These are phyloP conservation scores for Batkoa obscura DNA, from an alignment of 371 early-diverging fungal species.

Conservation along the genomic window DNA sequence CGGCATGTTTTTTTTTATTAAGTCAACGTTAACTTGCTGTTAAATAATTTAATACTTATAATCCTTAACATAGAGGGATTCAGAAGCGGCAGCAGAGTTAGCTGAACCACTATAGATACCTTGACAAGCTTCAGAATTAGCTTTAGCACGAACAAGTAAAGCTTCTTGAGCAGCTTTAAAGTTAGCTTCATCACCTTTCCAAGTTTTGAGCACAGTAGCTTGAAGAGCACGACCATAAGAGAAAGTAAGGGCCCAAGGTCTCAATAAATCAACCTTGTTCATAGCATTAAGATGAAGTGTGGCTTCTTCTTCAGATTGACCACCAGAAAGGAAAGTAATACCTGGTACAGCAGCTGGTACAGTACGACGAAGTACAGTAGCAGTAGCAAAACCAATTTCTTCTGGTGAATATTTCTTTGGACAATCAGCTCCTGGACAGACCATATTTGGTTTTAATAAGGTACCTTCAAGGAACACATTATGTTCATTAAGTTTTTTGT, in stretches of 20 bases:
- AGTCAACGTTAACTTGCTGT: too few species aligned
- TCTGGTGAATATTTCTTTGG: slow-evolving; percentile 19
- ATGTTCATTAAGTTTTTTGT: slow-evolving; percentile 25
- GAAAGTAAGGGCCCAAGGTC: slow-evolving; percentile 40
- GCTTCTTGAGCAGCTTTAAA: slow-evolving; percentile 29
- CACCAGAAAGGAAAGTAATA: slow-evolving; percentile 47
- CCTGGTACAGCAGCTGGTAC: slow-evolving; percentile 41
- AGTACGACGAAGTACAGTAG: slow-evolving; percentile 26
- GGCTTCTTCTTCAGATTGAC: slow-evolving; percentile 37
- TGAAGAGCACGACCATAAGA: slow-evolving; percentile 50
- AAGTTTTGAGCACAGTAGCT: slow-evolving; percentile 28
- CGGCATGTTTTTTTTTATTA: too few species aligned
- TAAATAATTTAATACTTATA: slow-evolving; percentile 15
- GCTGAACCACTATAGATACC: slow-evolving; percentile 21
- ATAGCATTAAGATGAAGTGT: slow-evolving; percentile 32
- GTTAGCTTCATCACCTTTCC: slow-evolving; percentile 33
- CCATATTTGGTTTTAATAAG: slow-evolving; percentile 45
- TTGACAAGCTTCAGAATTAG: slow-evolving; percentile 23
- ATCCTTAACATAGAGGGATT: slow-evolving; percentile 21
- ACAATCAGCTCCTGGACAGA: slow-evolving; percentile 24
- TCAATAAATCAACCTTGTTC: slow-evolving; percentile 16
- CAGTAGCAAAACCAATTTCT: slow-evolving; percentile 29
- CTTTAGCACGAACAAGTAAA: slow-evolving; percentile 23
- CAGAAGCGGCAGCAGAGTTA: slow-evolving; percentile 10
- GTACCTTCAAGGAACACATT: slow-evolving; percentile 39